Evolutionary conservation across 2,329 filamentous ascomycete species (phyloP), one percentile per base, ranked within the genome.

Genomic region (Hypoxylon sp.): DNA sequence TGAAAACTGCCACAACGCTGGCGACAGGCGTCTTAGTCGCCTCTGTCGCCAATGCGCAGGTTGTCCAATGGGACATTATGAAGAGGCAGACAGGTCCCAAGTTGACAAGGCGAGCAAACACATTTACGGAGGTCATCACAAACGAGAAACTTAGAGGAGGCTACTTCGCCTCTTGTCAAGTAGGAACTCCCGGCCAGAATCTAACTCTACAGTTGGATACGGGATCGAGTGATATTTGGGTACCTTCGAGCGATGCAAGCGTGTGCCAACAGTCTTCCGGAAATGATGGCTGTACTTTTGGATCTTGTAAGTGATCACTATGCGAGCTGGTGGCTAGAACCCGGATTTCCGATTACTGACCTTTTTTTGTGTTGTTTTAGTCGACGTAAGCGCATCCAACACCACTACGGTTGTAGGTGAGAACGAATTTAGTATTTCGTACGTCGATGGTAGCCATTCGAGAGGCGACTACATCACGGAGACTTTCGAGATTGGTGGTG

Each of bases 181-280:
- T 91, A 23, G 89, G 89, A 17, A 89, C 84, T 5, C 88, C 89
- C 0, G 77, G 79, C 11, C 89, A 91, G 73, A 77, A 83, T 3
- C 66, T 91, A 43, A 84, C 82, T 1, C 77, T 91, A 57, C 87
- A 89, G 75, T 81, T 91, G 48, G 89, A 91, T 77, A 91, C 89
- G 0, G 89, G 88, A 45, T 90, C 87, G 73, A 89, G 87, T 67
- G 89, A 91, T 78, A 84, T 88, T 21, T 91, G 89, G 89, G 83
- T 90, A 41, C 83, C 85, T 13, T 77, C 78, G 46, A 76, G 72
- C 63, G 52, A 60, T 4, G 78, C 83, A 1, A 67, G 65, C 34
- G 80, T 84, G 11, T 87, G 85, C 74, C 64, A 77, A 14, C 65
- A 75, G 2, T 59, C 52, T 5, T 55, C 59, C 34, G 57, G 68